phyloP scores from a whole-genome alignment of 192 early-diverging fungal species.

The Obelidium mucronatum region DNA sequence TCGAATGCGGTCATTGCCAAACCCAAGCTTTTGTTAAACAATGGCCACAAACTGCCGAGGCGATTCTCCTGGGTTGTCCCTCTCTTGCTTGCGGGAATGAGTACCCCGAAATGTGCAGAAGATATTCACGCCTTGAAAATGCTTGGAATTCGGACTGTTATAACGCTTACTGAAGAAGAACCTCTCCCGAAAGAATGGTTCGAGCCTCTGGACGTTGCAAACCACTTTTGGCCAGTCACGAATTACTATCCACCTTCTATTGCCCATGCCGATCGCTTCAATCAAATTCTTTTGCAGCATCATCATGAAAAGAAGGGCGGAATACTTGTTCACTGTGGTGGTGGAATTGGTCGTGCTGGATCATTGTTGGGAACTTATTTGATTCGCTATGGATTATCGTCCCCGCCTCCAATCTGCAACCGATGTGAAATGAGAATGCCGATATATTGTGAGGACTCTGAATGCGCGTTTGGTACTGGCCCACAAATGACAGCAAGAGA shows the following conservation, averaged over 20 bases:
- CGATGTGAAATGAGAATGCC: constrained; percentile 30
- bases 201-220: constrained; percentile 13
- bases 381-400: constrained; percentile 16
- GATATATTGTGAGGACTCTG: constrained; percentile 13
- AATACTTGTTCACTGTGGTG: constrained; percentile 54
- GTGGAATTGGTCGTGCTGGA: constrained; percentile 54
- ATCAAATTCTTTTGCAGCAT: constrained; percentile 30
- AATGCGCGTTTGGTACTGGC: constrained; percentile 37
- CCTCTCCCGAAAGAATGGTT: constrained; percentile 53
- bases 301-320: constrained; percentile 31
- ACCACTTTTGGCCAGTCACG: constrained; percentile 48
- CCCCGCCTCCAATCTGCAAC: constrained; percentile 26
- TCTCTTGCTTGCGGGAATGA: constrained; percentile 49
- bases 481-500: constrained; percentile 41
- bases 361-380: constrained; percentile 48
- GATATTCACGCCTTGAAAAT: constrained; percentile 43
- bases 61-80: constrained; percentile 56
- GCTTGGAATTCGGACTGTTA: constrained; percentile 40
- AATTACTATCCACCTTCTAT: constrained; percentile 52
- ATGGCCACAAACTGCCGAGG: constrained; percentile 44
- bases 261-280: constrained; percentile 49
- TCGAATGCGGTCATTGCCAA: background rate
- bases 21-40: constrained; percentile 1
- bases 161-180: constrained; percentile 55
- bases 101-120: constrained; percentile 39